These are phyloP conservation scores for Gossypium stocksii DNA, from an alignment of 345 rosid species.

Conservation along the genomic window DNA sequence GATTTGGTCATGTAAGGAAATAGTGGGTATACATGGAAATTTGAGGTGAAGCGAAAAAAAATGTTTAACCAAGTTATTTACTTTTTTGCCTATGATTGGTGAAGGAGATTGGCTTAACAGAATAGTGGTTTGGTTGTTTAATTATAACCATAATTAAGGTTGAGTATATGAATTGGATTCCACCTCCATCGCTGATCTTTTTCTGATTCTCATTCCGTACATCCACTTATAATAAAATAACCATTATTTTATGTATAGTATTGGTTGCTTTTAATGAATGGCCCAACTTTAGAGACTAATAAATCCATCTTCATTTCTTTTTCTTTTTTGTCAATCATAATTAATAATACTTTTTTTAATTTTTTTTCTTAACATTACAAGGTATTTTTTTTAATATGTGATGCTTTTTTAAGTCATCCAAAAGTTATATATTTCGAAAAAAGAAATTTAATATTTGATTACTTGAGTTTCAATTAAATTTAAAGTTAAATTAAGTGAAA, in stretches of 20 bases:
- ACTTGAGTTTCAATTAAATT: too few species aligned
- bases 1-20: not conserved
- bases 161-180: conserved; percentile 33
- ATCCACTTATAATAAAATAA: conserved; percentile 7
- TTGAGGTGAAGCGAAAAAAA: not conserved
- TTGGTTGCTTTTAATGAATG: conserved; percentile 25
- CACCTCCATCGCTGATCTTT: conserved; percentile 23
- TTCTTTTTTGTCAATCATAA: not conserved
- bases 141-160: conserved; percentile 16
- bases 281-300: conserved; percentile 12
- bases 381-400: too few species aligned
- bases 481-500: too few species aligned
- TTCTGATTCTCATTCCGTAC: conserved; percentile 29
- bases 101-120: not conserved
- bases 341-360: too few species aligned
- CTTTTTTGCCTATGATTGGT: not conserved
- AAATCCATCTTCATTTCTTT: not conserved
- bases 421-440: too few species aligned
- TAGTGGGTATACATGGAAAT: not conserved
- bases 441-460: too few species aligned
- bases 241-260: not conserved
- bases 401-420: too few species aligned
- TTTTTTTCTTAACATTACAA: too few species aligned
- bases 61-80: not conserved
- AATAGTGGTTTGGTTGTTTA: not conserved